A percentile compares a stretch with the other conserved stretches of the same genome.
Evolutionary conservation across 2,329 filamentous ascomycete species (phyloP).

Genomic region (Stylonectria norvegica): DNA sequence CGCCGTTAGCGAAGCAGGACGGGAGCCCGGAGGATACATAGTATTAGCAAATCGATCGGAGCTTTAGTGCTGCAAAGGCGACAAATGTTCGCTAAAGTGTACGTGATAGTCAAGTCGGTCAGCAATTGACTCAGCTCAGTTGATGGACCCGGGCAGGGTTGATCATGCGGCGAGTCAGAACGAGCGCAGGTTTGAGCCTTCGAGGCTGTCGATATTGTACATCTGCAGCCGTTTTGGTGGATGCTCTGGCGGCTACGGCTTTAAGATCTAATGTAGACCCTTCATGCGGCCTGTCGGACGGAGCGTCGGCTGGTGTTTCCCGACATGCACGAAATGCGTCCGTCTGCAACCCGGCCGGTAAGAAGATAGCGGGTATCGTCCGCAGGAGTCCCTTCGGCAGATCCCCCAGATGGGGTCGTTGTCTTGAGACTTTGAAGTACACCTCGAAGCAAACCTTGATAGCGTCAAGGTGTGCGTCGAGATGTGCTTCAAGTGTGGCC

Average conservation of each 20-base stretch:
- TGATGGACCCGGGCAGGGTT: slow-evolving; percentile 12
- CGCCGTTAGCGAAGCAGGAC: neutral
- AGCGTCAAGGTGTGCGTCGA: neutral
- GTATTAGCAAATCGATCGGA: neutral
- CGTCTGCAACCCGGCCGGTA: slow-evolving; percentile 6
- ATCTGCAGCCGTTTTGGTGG: slow-evolving; percentile 3
- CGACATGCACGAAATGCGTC: slow-evolving; percentile 22
- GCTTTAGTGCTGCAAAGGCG: neutral
- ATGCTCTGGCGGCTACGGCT: slow-evolving; percentile 2
- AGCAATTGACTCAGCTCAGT: slow-evolving; percentile 21
- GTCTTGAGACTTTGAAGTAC: no score
- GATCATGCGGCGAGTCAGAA: slow-evolving; percentile 24
- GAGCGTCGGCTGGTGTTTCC: slow-evolving; percentile 12
- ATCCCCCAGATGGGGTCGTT: slow-evolving; percentile 1
- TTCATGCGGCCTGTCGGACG: slow-evolving; percentile 3
- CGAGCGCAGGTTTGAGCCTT: slow-evolving; percentile 27
- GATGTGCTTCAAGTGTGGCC: slow-evolving; percentile 1
- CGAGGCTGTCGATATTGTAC: slow-evolving; percentile 17
- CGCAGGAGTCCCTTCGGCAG: slow-evolving; percentile 6
- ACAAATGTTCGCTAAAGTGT: neutral
- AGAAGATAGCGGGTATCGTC: slow-evolving; percentile 6
- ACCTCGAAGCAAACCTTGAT: no score
- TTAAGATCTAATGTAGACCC: neutral
- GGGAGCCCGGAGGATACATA: no score
- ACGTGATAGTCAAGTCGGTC: slow-evolving; percentile 2